Base-by-base conservation (phyloP, 2,329 filamentous ascomycete genomes). In the Orbilia javanica region DNA sequence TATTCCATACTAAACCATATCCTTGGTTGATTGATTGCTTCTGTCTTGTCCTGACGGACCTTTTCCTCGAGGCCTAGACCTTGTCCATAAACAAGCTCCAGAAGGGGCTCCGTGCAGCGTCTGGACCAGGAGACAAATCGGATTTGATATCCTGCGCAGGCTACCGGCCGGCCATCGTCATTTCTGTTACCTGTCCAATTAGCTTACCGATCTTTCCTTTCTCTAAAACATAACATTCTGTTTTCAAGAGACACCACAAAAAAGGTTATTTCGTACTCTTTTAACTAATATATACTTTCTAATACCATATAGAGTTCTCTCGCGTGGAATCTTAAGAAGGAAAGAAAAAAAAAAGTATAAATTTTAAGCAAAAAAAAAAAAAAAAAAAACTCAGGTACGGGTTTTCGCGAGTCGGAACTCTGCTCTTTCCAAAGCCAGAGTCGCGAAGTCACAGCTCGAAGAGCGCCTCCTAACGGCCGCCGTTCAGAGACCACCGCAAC, bases 331-430 rank as follows among this genome's bases (percentile, higher is more conserved):
- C n/a, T n/a, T n/a, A n/a, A n/a, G n/a, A n/a, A n/a, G n/a, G n/a
- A 4, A 10, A 10, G 31, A 34, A 34, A 34, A 34, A 34, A 44
- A 8, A 44, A 44, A 44, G 39, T 44, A 44, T 44, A 44, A 44
- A 10, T n/a, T 18, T 18, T 53, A 31, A 20, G 13, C 39, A 29
- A 36, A 31, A 22, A 50, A 67, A 55, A n/a, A n/a, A n/a, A 20
- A 22, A 48, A 29, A 36, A 31, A 22, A 50, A 67, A 55, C 36
- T 67, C 39, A 62, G 48, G 52, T 44, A 70, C 55, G 20, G 8
- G 4, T 34, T 69, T 69, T 60, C 74, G 74, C 74, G 44, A 68
- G 52, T 78, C 74, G 62, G 74, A 78, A 72, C 70, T 73, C 72
- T 63, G 36, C 42, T 44, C 29, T 36, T 25, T 52, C 20, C 15